These are phyloP conservation scores for Stephanocyclus meneghinianus DNA, from an alignment of 352 stramenopile species.

Conservation along the genomic window DNA sequence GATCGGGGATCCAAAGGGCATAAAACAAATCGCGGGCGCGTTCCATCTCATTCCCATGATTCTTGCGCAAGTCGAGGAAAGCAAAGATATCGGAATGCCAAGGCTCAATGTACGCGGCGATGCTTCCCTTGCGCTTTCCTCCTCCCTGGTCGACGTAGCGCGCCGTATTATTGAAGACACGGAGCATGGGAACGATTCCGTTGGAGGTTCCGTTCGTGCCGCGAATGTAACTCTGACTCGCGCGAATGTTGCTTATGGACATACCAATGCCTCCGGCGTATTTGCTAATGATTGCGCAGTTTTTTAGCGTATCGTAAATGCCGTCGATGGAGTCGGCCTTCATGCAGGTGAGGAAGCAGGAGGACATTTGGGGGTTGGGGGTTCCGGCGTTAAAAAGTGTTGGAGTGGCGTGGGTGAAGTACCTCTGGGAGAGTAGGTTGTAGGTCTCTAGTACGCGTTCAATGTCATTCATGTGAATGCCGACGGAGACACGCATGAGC, in stretches of 20 bases:
- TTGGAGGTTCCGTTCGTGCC: slow-evolving; percentile 98
- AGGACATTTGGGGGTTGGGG: slow-evolving; percentile 95
- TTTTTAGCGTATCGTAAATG: slow-evolving; percentile 99
- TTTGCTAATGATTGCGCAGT: slow-evolving; percentile 98
- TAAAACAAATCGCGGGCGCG: slow-evolving; percentile 98
- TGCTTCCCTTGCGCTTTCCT: slow-evolving; percentile 95
- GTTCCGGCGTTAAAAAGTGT: slow-evolving; percentile 99
- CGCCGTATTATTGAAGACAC: slow-evolving; percentile 99
- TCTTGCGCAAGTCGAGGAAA: slow-evolving; percentile 98
- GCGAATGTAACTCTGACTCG: slow-evolving; percentile 95
- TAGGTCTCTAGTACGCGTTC: slow-evolving; percentile 94
- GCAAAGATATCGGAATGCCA: slow-evolving; percentile 99
- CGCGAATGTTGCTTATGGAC: slow-evolving; percentile 97
- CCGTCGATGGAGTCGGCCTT: slow-evolving; percentile 99
- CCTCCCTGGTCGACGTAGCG: slow-evolving; percentile 98
- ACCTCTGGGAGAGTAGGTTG: slow-evolving; percentile 94
- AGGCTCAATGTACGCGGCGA: slow-evolving; percentile 98
- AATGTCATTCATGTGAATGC: slow-evolving; percentile 97
- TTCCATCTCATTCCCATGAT: slow-evolving; percentile 98
- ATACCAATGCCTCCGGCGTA: slow-evolving; percentile 98
- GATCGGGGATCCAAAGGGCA: slow-evolving; percentile 97
- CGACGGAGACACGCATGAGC: slow-evolving; percentile 94
- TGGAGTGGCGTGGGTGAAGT: slow-evolving; percentile 95
- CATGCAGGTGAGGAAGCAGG: slow-evolving; percentile 97
- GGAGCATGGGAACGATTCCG: slow-evolving; percentile 98